Conservation (phyloP, 345 rosid genomes). For the Eucalyptus regnans region DNA sequence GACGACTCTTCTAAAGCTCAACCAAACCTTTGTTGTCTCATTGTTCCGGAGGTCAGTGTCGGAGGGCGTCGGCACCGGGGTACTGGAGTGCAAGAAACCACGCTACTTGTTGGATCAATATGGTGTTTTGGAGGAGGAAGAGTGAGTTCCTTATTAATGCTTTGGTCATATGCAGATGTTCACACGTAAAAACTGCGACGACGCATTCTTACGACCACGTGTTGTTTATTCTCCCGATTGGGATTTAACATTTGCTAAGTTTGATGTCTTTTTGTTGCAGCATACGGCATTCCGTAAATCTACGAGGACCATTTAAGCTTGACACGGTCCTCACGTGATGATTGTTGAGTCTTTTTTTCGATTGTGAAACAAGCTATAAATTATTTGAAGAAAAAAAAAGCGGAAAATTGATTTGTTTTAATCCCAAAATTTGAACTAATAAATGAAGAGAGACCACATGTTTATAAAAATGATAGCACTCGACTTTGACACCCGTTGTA, state of each 20-base stretch:
- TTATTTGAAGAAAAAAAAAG: neutral
- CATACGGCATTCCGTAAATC: neutral
- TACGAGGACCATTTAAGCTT: neutral
- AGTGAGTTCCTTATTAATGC: neutral
- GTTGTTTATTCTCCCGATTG: neutral
- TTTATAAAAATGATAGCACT: neutral
- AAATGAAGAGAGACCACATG: accelerated
- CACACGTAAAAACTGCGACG: neutral
- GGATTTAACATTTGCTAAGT: neutral
- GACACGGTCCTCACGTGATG: neutral
- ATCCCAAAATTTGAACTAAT: neutral
- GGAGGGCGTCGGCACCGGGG: neutral
- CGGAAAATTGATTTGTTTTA: neutral
- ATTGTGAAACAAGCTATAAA: neutral
- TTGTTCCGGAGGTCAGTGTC: neutral
- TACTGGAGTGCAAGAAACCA: neutral
- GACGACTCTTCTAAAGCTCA: neutral
- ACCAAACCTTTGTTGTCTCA: neutral
- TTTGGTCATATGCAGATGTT: neutral
- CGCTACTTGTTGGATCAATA: neutral
- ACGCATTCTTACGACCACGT: neutral
- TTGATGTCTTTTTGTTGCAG: neutral
- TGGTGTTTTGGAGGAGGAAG: neutral
- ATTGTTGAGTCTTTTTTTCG: neutral
- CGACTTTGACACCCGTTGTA: accelerated